Percentiles rank a stretch among this genome's conserved stretches.
Evolutionary conservation across 2,329 filamentous ascomycete species (phyloP).

Genomic region (Clonostachys sp.): DNA sequence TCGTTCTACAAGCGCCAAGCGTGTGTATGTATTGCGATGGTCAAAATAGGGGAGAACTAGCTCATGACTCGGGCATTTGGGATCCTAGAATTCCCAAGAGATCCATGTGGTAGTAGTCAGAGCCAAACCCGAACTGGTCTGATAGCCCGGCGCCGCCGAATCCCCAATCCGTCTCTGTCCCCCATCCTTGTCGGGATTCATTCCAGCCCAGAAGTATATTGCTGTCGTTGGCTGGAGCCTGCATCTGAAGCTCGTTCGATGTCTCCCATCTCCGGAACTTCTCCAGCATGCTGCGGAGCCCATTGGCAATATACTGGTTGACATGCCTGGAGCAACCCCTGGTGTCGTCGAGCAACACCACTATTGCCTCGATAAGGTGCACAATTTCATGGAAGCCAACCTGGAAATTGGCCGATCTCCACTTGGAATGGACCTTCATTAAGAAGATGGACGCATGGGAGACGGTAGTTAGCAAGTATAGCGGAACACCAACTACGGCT

Average conservation of each 20-base stretch:
- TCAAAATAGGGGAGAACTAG: too few relatives aligned
- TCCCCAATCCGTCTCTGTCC: constrained; percentile 12
- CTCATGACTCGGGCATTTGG: not conserved
- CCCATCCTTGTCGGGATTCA: constrained; percentile 10
- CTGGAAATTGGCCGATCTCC: constrained; percentile 18
- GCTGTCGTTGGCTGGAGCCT: not conserved
- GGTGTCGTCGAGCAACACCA: constrained; percentile 14
- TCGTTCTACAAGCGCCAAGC: too few relatives aligned
- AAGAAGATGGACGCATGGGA: constrained; percentile 23
- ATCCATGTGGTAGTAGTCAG: constrained; percentile 1
- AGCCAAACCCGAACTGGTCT: constrained; percentile 6
- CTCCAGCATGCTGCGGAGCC: constrained; percentile 18
- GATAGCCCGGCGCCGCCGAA: constrained; percentile 5
- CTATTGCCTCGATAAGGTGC: constrained; percentile 13
- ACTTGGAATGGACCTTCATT: constrained; percentile 22
- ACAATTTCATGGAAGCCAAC: constrained; percentile 22
- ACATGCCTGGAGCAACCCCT: constrained; percentile 17
- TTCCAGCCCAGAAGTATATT: not conserved
- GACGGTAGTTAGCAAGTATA: constrained; percentile 23
- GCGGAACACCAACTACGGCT: constrained; percentile 20
- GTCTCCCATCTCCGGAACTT: constrained; percentile 15
- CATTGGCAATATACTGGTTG: constrained; percentile 18
- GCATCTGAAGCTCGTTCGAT: constrained; percentile 3
- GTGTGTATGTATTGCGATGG: too few relatives aligned
- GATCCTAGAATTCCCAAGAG: not conserved